Evolutionary conservation across 129 eudicot species (phyloP).

Genomic region (Arctium lappa): DNA sequence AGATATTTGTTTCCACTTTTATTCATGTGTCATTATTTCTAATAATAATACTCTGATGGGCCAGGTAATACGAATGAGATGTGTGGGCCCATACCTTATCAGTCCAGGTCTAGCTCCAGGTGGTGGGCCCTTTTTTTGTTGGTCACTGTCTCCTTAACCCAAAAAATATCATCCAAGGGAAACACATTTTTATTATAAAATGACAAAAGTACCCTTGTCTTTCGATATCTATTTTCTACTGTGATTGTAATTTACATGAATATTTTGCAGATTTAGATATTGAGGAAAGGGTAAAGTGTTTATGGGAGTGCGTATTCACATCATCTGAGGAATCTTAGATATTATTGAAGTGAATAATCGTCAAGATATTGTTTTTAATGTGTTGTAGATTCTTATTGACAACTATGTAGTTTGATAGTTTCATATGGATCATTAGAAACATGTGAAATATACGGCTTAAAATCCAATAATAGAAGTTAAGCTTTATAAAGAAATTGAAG

Average conservation of each 20-base stretch:
- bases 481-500: not conserved
- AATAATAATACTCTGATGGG: slow-evolving; percentile 10
- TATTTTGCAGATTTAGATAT: not conserved
- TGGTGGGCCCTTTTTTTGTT: slow-evolving; percentile 13
- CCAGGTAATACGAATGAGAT: slow-evolving; percentile 6
- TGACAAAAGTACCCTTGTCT: not conserved
- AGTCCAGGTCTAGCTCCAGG: slow-evolving; percentile 12
- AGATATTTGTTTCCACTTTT: slow-evolving; percentile 12
- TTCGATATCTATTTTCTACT: not conserved
- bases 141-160: slow-evolving; percentile 17
- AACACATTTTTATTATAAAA: not conserved
- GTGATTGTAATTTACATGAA: not conserved
- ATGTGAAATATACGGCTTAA: not conserved
- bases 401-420: not conserved
- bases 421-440: not conserved
- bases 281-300: not conserved
- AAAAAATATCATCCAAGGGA: not conserved
- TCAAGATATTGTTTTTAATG: not conserved
- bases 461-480: not conserved
- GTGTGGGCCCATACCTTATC: slow-evolving; percentile 12
- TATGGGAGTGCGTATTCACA: not conserved
- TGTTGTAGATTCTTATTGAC: not conserved
- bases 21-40: slow-evolving; percentile 7
- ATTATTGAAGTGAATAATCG: not conserved
- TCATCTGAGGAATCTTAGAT: not conserved